These are phyloP conservation scores for Ophiostoma pallidulum DNA, from an alignment of 2,329 filamentous ascomycete genomes.

Conservation along the genomic window DNA sequence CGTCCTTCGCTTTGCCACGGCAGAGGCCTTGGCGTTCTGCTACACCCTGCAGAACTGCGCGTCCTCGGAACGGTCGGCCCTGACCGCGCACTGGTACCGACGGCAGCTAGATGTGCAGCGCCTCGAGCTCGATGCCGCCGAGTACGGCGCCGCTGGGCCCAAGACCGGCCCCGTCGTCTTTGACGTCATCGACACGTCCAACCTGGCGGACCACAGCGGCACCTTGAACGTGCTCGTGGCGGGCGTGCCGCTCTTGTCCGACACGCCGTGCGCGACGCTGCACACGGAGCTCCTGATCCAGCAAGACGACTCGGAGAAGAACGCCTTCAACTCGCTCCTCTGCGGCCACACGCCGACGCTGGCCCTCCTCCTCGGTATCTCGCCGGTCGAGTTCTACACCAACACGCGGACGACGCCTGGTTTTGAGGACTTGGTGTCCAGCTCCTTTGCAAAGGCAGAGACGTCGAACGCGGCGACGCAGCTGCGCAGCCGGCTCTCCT, in stretches of 20 bases:
- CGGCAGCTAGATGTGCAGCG: conserved; percentile 29
- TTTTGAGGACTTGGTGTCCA: conserved; percentile 28
- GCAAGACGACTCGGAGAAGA: conserved; percentile 20
- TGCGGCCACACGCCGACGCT: conserved; percentile 37
- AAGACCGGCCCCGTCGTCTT: conserved; percentile 33
- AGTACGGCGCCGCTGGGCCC: conserved; percentile 27
- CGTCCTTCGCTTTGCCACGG: conserved; percentile 35
- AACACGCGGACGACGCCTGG: conserved; percentile 33
- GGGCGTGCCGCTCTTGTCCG: conserved; percentile 36
- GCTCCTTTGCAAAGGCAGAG: neutral
- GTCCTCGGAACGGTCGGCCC: conserved; percentile 17
- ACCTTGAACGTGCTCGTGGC: conserved; percentile 37
- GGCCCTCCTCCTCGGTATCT: conserved; percentile 41
- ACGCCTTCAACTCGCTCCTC: conserved; percentile 33
- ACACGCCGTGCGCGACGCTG: conserved; percentile 34
- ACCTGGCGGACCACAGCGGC: conserved; percentile 35
- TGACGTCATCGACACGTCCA: conserved; percentile 47
- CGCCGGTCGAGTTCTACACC: conserved; percentile 40
- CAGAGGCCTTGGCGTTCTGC: conserved; percentile 43
- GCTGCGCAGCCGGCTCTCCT: conserved; percentile 25
- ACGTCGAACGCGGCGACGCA: conserved; percentile 13
- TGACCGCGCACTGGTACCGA: conserved; percentile 33
- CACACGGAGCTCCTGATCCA: conserved; percentile 38
- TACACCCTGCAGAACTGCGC: conserved; percentile 38
- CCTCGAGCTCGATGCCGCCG: conserved; percentile 32